phyloP scores from a whole-genome alignment of 139 green algal species.

The Chlamydomonas applanata region DNA sequence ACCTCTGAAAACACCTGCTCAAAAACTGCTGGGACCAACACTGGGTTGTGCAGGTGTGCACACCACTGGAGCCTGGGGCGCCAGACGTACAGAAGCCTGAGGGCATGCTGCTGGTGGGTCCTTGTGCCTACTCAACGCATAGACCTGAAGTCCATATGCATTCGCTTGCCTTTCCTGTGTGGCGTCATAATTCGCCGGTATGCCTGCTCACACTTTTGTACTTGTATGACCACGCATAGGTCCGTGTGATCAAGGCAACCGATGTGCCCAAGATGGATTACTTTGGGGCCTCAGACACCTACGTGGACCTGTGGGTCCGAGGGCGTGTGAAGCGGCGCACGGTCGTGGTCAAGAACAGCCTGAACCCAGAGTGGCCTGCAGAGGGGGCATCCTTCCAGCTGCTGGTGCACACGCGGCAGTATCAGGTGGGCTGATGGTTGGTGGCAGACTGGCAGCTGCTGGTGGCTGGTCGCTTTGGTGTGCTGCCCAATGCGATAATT shows the following conservation, averaged over 20 bases:
- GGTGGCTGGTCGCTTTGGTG: too few relatives aligned
- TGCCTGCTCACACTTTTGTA: too few relatives aligned
- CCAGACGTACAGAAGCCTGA: slow-evolving; percentile 7
- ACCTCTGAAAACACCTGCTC: too few relatives aligned
- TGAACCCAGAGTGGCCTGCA: background rate
- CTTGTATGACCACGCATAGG: background rate
- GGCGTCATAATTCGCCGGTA: too few relatives aligned
- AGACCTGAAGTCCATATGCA: too few relatives aligned
- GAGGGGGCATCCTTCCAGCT: background rate
- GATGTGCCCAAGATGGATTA: background rate
- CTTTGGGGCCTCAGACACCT: background rate
- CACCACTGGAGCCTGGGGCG: background rate
- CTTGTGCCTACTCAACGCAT: too few relatives aligned
- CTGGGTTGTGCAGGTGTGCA: background rate
- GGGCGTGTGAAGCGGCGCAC: slow-evolving; percentile 1
- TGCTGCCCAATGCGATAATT: too few relatives aligned
- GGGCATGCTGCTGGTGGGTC: background rate
- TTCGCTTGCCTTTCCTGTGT: too few relatives aligned
- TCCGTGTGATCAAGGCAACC: background rate
- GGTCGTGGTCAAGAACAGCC: background rate
- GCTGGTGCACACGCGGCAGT: slow-evolving; percentile 5
- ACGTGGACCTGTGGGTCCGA: slow-evolving; percentile 7
- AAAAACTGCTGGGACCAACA: too few relatives aligned
- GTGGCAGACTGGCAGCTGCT: background rate
- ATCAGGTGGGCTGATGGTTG: background rate